Conservation (phyloP, 306 rosid genomes). For the Citrullus amarus region DNA sequence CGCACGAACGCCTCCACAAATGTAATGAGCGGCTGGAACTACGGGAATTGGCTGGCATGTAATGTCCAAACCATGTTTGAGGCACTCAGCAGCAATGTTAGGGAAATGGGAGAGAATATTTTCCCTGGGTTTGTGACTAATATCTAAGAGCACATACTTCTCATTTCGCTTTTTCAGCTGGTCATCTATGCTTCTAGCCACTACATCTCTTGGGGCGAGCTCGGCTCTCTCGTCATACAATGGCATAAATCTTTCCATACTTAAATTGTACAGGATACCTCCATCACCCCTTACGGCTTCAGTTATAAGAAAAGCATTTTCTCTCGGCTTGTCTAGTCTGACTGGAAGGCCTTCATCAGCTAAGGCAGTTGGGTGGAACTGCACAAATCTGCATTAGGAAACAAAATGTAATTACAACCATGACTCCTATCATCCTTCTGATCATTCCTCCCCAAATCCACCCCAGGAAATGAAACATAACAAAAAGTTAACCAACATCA, state of each 20-base stretch:
- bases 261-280: conserved; percentile 69
- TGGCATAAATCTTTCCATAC: conserved; percentile 93
- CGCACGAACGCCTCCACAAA: conserved; percentile 92
- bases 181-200: conserved; percentile 91
- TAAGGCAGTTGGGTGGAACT: conserved; percentile 92
- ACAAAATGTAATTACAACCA: neutral
- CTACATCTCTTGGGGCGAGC: conserved; percentile 96
- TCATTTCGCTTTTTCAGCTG: conserved; percentile 78
- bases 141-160: conserved; percentile 72
- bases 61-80: conserved; percentile 66
- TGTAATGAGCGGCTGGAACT: conserved; percentile 96
- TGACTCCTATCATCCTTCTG: neutral
- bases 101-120: conserved; percentile 68
- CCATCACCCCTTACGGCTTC: conserved; percentile 96
- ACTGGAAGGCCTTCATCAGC: conserved; percentile 87
- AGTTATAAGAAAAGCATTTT: conserved; percentile 71
- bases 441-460: neutral
- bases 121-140: conserved; percentile 73
- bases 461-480: neutral
- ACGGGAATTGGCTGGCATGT: conserved; percentile 71
- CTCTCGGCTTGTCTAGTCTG: conserved; percentile 42
- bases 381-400: conserved; percentile 57
- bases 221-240: conserved; percentile 80
- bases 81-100: conserved; percentile 69
- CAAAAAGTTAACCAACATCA: neutral